Evolutionary conservation across 108 stramenopile genomes (phyloP).

Genomic region (Seminavis robusta): DNA sequence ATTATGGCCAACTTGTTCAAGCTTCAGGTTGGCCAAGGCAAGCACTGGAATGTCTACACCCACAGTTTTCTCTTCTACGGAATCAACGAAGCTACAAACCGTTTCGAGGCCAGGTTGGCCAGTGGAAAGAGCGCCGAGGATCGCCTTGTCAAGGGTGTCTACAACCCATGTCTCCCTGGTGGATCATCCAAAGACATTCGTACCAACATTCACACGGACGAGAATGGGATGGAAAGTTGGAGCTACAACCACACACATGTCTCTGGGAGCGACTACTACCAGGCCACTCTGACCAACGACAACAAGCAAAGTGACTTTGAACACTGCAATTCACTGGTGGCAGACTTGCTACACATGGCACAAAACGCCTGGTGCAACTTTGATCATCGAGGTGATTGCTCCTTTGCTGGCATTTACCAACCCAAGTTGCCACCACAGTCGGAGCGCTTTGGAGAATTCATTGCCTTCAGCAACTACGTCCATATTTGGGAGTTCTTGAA

Average conservation of each 20-base stretch:
- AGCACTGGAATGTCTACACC: constrained; percentile 89
- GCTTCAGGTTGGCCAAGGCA: constrained; percentile 78
- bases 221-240: constrained; percentile 34
- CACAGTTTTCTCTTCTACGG: constrained; percentile 91
- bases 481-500: constrained; percentile 65
- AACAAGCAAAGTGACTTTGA: constrained; percentile 43
- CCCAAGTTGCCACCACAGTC: constrained; percentile 69
- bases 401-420: constrained; percentile 92
- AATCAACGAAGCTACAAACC: constrained; percentile 60
- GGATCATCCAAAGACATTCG: constrained; percentile 29
- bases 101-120: constrained; percentile 35
- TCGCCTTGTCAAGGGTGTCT: constrained; percentile 41
- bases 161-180: constrained; percentile 78
- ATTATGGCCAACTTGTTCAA: constrained; percentile 77
- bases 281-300: constrained; percentile 54
- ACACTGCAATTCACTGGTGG: constrained; percentile 38
- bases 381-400: constrained; percentile 82
- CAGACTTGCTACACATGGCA: constrained; percentile 41
- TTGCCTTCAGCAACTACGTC: constrained; percentile 48
- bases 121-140: constrained; percentile 13
- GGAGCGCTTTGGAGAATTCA: constrained; percentile 38
- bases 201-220: constrained; percentile 52
- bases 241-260: constrained; percentile 14
- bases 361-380: constrained; percentile 82
- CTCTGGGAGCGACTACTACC: constrained; percentile 40